Evolutionary conservation across 192 early-diverging fungal genomes (phyloP).

Genomic region (Entomortierella lignicola): DNA sequence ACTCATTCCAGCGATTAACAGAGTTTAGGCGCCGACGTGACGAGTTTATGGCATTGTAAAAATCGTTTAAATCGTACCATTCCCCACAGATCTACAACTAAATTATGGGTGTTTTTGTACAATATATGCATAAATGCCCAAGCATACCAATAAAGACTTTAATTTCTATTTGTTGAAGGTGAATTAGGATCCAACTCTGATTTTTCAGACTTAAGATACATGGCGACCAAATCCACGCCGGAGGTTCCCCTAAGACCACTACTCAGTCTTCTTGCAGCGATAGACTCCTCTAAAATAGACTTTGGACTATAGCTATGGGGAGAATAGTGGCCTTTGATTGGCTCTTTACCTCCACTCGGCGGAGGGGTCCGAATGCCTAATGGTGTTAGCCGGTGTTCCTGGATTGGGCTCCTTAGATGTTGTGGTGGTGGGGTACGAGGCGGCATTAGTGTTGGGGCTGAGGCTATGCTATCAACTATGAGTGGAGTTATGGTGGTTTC

Average conservation of each 20-base stretch:
- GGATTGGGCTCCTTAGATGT: too few relatives aligned
- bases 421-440: background rate
- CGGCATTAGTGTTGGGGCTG: too few relatives aligned
- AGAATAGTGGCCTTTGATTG: background rate
- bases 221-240: constrained; percentile 11
- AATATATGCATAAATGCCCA: too few relatives aligned
- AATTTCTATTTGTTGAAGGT: too few relatives aligned
- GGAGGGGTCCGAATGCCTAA: constrained; percentile 33
- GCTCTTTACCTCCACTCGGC: constrained; percentile 22
- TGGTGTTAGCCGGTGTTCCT: too few relatives aligned
- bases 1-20: constrained; percentile 77
- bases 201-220: constrained; percentile 1
- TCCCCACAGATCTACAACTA: too few relatives aligned
- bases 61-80: too few relatives aligned
- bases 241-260: constrained; percentile 17
- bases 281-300: constrained; percentile 3
- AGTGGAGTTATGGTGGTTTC: too few relatives aligned
- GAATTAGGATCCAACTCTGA: background rate
- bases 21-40: constrained; percentile 75
- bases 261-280: constrained; percentile 14
- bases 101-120: too few relatives aligned
- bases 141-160: too few relatives aligned
- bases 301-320: background rate
- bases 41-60: constrained; percentile 57
- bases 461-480: too few relatives aligned